A percentile compares a stretch with the other conserved stretches of the same genome.
phyloP scores from a whole-genome alignment of 257 asterid genomes.

The Fraxinus excelsior region DNA sequence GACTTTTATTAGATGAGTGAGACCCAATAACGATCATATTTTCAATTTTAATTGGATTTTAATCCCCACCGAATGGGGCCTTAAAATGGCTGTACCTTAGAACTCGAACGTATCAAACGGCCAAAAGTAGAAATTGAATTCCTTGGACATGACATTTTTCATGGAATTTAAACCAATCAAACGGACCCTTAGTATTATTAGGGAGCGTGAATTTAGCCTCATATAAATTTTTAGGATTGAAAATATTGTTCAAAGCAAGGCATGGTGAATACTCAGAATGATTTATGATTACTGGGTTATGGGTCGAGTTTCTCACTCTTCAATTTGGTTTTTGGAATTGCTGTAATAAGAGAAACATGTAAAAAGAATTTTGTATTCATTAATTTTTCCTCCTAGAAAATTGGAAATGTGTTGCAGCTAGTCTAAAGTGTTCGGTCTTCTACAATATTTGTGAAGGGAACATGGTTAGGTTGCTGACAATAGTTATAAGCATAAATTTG shows the following conservation, averaged over 20 bases:
- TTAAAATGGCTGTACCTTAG: no score
- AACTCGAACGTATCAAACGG: no score
- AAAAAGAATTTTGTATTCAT: neutral
- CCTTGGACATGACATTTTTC: no score
- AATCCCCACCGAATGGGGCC: no score
- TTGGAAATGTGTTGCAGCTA: constrained; percentile 3
- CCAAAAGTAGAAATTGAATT: no score
- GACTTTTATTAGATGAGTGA: no score
- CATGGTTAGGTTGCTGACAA: neutral
- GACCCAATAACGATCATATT: no score
- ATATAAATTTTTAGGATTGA: neutral
- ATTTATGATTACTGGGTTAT: neutral
- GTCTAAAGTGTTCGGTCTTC: neutral
- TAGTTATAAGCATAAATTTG: neutral
- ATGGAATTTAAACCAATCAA: no score
- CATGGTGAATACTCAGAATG: neutral
- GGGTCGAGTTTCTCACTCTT: neutral
- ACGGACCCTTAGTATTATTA: neutral
- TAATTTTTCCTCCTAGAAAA: neutral
- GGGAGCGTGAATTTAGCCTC: neutral
- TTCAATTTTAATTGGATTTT: no score
- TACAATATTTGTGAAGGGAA: neutral
- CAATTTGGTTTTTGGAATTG: neutral
- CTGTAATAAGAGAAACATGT: neutral
- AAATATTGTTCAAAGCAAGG: neutral